phyloP scores from a whole-genome alignment of 2,329 filamentous ascomycete species.

The Calonectria ilicicola region DNA sequence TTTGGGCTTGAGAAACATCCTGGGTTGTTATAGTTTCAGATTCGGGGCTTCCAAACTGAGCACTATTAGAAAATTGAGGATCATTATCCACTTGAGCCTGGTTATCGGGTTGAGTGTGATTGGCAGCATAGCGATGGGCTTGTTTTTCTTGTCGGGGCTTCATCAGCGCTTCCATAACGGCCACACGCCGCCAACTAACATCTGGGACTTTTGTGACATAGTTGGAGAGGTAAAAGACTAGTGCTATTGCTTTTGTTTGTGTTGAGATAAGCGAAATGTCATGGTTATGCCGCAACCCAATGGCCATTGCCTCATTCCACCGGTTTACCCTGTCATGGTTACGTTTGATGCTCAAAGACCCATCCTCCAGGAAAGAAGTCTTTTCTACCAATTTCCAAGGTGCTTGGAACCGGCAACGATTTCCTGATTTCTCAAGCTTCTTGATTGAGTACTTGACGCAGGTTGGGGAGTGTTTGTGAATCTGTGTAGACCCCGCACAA shows the following conservation, averaged over 20 bases:
- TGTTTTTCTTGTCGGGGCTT: too few relatives aligned
- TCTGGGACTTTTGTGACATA: slow-evolving; percentile 9
- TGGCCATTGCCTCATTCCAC: background rate
- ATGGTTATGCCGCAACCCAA: too few relatives aligned
- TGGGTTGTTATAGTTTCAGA: too few relatives aligned
- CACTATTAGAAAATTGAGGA: too few relatives aligned
- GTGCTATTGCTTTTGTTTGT: background rate
- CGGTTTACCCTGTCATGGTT: background rate
- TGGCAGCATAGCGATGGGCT: too few relatives aligned
- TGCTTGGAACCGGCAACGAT: slow-evolving; percentile 22
- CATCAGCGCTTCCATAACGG: background rate
- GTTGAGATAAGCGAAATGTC: background rate
- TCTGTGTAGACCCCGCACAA: slow-evolving; percentile 1
- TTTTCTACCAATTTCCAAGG: slow-evolving; percentile 1
- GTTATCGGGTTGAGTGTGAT: too few relatives aligned
- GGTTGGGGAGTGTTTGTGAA: slow-evolving; percentile 15
- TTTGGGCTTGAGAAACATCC: too few relatives aligned
- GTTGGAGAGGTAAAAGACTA: slow-evolving; percentile 9
- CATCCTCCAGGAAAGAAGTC: too few relatives aligned
- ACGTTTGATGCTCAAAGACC: too few relatives aligned
- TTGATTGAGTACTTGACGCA: slow-evolving; percentile 11
- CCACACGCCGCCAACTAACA: slow-evolving; percentile 6
- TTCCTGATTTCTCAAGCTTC: too few relatives aligned
- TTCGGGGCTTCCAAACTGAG: too few relatives aligned
- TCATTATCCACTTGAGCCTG: too few relatives aligned